Conservation (phyloP, 129 eudicot species). For the Lonicera japonica region DNA sequence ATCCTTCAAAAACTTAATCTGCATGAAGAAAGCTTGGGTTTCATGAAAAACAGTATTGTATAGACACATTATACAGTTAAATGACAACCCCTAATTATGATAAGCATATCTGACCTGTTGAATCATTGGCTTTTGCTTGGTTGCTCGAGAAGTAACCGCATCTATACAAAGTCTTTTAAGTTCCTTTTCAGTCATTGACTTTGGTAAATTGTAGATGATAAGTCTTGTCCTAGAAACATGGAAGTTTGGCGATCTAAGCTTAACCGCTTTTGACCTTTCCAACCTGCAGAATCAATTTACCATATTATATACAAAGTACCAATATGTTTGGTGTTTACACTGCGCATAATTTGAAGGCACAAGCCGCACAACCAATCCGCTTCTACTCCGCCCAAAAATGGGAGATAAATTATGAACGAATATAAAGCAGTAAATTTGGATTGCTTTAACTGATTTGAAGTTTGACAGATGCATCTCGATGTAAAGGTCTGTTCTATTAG, state of each 20-base stretch:
- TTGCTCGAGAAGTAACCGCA: slow-evolving; percentile 87
- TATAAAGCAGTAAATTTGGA: background rate
- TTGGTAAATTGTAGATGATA: slow-evolving; percentile 81
- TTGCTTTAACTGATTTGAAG: too few species aligned
- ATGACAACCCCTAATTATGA: background rate
- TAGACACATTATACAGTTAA: background rate
- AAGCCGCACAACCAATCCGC: too few species aligned
- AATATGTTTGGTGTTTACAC: too few species aligned
- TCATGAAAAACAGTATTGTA: background rate
- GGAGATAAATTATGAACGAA: background rate
- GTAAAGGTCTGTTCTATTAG: too few species aligned
- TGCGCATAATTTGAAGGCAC: too few species aligned
- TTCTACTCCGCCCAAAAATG: too few species aligned
- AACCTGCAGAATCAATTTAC: slow-evolving; percentile 40
- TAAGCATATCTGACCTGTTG: slow-evolving; percentile 55
- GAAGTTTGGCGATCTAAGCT: slow-evolving; percentile 86
- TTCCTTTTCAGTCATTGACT: slow-evolving; percentile 67
- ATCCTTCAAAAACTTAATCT: slow-evolving; percentile 79
- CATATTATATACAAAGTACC: background rate
- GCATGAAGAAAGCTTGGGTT: slow-evolving; percentile 18
- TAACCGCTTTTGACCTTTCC: slow-evolving; percentile 67
- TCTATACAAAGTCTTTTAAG: slow-evolving; percentile 60
- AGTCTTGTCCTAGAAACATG: slow-evolving; percentile 90
- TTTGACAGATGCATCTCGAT: too few species aligned
- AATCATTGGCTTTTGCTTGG: slow-evolving; percentile 74